A percentile compares a stretch with the other conserved stretches of the same genome.
Conservation (phyloP, 768 basidiomycete species). For the Rhodosporidiobolus sp. region DNA sequence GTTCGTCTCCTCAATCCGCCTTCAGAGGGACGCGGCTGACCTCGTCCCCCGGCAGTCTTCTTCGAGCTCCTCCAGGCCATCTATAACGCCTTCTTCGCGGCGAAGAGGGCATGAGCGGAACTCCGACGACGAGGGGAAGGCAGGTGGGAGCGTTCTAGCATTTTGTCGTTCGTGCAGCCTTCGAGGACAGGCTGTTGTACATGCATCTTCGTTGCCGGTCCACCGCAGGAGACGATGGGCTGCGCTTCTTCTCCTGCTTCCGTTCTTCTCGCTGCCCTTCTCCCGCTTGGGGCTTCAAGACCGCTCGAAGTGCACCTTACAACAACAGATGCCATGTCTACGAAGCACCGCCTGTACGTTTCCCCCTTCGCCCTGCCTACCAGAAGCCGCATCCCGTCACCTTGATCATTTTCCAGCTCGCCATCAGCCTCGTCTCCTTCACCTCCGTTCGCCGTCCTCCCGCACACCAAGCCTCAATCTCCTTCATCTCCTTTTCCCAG, state of each 20-base stretch:
- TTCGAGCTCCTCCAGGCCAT: slow-evolving; percentile 28
- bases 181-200: too few relatives aligned
- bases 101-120: neutral
- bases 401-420: slow-evolving; percentile 23
- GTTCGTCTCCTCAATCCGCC: slow-evolving; percentile 1
- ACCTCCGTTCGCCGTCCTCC: neutral
- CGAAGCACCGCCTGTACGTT: too few relatives aligned
- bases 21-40: neutral
- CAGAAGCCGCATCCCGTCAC: slow-evolving; percentile 12
- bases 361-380: too few relatives aligned
- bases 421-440: slow-evolving; percentile 3
- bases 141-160: neutral
- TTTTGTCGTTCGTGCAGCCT: neutral
- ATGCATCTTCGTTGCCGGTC: too few relatives aligned
- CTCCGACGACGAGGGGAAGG: too few relatives aligned
- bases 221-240: too few relatives aligned
- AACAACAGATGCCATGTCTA: too few relatives aligned
- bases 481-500: neutral
- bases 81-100: slow-evolving; percentile 14
- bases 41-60: slow-evolving; percentile 4
- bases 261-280: too few relatives aligned
- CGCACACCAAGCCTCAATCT: slow-evolving; percentile 19
- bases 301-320: too few relatives aligned
- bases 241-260: too few relatives aligned
- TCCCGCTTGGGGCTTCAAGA: too few relatives aligned